These are phyloP conservation scores for Pisolithus thermaeus DNA, from an alignment of 1,284 basidiomycete species.

Conservation along the genomic window DNA sequence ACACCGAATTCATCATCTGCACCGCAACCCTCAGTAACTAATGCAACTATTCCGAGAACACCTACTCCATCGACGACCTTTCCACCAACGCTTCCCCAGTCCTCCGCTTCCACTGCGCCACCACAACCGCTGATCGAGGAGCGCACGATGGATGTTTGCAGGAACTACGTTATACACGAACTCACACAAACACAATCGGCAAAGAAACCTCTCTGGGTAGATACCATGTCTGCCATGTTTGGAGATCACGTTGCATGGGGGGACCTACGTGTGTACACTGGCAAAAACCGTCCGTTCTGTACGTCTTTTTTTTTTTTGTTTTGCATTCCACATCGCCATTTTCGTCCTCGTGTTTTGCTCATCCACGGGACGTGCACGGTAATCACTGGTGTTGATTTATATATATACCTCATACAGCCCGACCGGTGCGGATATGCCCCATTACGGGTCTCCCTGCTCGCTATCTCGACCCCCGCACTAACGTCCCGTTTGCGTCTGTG, in stretches of 20 bases:
- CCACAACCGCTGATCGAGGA: conserved; percentile 21
- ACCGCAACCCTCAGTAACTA: neutral
- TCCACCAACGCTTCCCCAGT: neutral
- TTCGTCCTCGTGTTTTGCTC: too few species aligned
- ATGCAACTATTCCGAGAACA: neutral
- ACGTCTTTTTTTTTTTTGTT: conserved; percentile 21
- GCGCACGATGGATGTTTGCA: conserved; percentile 43
- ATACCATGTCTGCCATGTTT: conserved; percentile 74
- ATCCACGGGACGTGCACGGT: neutral
- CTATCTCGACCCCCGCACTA: conserved; percentile 72
- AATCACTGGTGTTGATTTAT: neutral
- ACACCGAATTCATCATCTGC: neutral
- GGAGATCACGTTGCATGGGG: conserved; percentile 72
- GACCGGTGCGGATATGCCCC: conserved; percentile 54
- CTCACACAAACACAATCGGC: conserved; percentile 40
- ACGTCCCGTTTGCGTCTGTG: conserved; percentile 69
- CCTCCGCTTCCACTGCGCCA: neutral
- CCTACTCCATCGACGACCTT: neutral
- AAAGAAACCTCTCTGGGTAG: conserved; percentile 54
- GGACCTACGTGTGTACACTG: conserved; percentile 53
- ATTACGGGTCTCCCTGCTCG: conserved; percentile 60
- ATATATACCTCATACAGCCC: conserved; percentile 36
- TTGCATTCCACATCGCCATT: conserved; percentile 1
- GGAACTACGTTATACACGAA: conserved; percentile 65
- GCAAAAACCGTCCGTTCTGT: conserved; percentile 59